These are phyloP conservation scores for Dioscorea alata DNA, from an alignment of 106 monocot species.

Conservation along the genomic window DNA sequence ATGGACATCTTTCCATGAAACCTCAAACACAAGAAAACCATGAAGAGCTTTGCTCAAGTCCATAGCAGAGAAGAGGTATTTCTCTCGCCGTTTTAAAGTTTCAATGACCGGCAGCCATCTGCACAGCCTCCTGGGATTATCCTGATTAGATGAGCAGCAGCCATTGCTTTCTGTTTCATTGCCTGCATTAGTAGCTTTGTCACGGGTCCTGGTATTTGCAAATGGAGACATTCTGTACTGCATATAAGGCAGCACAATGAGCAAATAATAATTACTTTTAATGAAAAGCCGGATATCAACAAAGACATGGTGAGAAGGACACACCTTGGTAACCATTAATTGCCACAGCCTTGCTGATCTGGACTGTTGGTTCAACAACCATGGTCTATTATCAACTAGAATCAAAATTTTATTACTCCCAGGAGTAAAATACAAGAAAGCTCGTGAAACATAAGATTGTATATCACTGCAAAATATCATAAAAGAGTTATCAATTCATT, in stretches of 20 bases:
- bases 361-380: conserved; percentile 37
- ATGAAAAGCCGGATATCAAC: not conserved
- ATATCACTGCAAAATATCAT: conserved; percentile 38
- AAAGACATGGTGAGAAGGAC: not conserved
- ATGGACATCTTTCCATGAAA: conserved; percentile 53
- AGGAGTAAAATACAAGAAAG: conserved; percentile 47
- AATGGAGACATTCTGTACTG: conserved; percentile 77
- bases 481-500: too few relatives aligned
- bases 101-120: conserved; percentile 20
- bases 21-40: conserved; percentile 65
- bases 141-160: not conserved
- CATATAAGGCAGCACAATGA: conserved; percentile 14
- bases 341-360: conserved; percentile 51
- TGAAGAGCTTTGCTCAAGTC: conserved; percentile 40
- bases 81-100: conserved; percentile 24
- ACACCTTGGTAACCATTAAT: conserved; percentile 55
- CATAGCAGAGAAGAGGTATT: conserved; percentile 14
- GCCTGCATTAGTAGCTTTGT: conserved; percentile 2
- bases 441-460: conserved; percentile 52
- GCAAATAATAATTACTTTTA: not conserved
- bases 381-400: conserved; percentile 65
- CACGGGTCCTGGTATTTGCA: conserved; percentile 30
- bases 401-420: conserved; percentile 40
- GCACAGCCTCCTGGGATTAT: conserved; percentile 1
- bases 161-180: conserved; percentile 1